Conservation (phyloP, 2,329 filamentous ascomycete species). For the Talaromyces sp. region DNA sequence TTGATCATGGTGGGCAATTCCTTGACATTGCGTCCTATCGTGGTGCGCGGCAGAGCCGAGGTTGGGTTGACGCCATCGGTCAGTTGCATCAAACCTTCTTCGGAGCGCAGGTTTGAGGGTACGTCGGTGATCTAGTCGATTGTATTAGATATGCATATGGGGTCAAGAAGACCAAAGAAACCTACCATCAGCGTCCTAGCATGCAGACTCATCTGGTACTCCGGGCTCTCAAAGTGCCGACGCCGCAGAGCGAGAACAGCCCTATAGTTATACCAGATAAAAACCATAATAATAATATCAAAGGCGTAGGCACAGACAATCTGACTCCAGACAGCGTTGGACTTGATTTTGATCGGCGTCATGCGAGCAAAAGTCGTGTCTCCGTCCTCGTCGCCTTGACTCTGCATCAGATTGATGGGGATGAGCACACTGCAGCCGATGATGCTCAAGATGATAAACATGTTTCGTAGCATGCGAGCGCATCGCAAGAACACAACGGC, state of each 20-base stretch:
- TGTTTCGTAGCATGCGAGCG: conserved; percentile 83
- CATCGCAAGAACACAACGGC: conserved; percentile 87
- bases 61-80: conserved; percentile 75
- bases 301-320: conserved; percentile 58
- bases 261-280: conserved; percentile 86
- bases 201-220: conserved; percentile 84
- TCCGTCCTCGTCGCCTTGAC: conserved; percentile 25
- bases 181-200: conserved; percentile 56
- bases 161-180: background rate
- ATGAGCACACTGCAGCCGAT: conserved; percentile 73
- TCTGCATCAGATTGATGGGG: conserved; percentile 65
- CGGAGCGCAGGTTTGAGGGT: conserved; percentile 65
- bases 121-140: conserved; percentile 68
- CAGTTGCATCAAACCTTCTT: conserved; percentile 81
- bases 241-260: conserved; percentile 66
- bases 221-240: conserved; percentile 74
- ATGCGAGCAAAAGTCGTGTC: conserved; percentile 33
- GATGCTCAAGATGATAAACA: conserved; percentile 68
- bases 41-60: conserved; percentile 70
- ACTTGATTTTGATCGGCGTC: conserved; percentile 47
- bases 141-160: background rate
- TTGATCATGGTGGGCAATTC: conserved; percentile 79
- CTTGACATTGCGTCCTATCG: conserved; percentile 87
- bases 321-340: conserved; percentile 52
- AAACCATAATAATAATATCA: conserved; percentile 68